Base-by-base conservation (phyloP, 2,329 filamentous ascomycete genomes). In the Fusarium poae region DNA sequence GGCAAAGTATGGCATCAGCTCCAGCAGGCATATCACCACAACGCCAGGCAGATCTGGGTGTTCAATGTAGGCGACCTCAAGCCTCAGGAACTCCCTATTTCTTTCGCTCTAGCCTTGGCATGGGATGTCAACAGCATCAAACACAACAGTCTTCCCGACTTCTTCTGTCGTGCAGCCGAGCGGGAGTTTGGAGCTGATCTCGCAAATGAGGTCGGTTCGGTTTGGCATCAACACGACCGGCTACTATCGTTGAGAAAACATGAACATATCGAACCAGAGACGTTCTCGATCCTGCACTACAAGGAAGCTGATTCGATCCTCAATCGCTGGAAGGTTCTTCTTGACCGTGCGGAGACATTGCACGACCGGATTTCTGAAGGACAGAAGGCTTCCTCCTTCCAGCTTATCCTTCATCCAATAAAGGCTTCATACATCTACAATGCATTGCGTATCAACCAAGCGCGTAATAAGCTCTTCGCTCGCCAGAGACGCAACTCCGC, bases 51-150 rank as follows among this genome's bases (percentile, higher is more conserved):
- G 18, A 86, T 89, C 27, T 89, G 88, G 88, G 80, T 89, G 21
- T 86, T 89, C 62, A 90, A 90, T 42, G 85, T 89, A 2, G 87
- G 87, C 13, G 87, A 90, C 65, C 79, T 89, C 44, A 90, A 89
- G 70, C 85, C 86, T 1, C 78, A 86, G 21, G 86, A 88, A 72
- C 76, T 86, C 0, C 84, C 85, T 0, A 84, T 87, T 57, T 83
- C 81, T 27, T 86, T 87, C 70, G 86, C 84, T 65, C 81, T 89
- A 70, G 82, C 84, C 18, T 78, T 89, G 35, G 87, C 87, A 0
- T 89, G 88, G 77, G 81, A 89, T 55, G 82, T 87, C 20, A 76
- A 82, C 9, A 76, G 75, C 2, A 79, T 85, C 27, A 84, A 82
- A 8, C 80, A 74, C 2, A 54, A 75, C 3, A 67, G 61, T 0